Evolutionary conservation across 78 protist species (phyloP).

Genomic region (Protostelium mycophagum): DNA sequence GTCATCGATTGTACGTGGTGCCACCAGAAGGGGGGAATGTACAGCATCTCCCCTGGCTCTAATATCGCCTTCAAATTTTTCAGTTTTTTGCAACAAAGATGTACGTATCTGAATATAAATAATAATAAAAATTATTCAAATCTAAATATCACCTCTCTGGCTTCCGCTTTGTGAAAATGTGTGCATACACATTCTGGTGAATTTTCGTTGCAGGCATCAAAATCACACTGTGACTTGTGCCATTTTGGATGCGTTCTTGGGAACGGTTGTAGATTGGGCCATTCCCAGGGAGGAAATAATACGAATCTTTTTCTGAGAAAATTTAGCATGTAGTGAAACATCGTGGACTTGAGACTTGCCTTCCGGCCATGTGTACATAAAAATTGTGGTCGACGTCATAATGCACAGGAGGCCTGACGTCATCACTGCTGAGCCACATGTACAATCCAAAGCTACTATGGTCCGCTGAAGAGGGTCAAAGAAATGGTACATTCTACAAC

Average conservation of each 20-base stretch:
- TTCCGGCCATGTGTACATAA: background rate
- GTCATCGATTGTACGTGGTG: constrained; percentile 13
- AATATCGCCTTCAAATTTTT: constrained; percentile 1
- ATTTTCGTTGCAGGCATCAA: background rate
- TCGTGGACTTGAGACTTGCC: background rate
- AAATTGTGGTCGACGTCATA: constrained; percentile 20
- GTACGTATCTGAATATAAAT: no score
- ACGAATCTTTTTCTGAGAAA: background rate
- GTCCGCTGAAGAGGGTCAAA: background rate
- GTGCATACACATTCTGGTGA: background rate
- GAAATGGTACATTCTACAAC: no score
- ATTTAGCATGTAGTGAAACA: background rate
- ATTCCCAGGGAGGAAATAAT: background rate
- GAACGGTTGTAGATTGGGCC: background rate
- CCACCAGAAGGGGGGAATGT: constrained; percentile 25
- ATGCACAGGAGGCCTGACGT: constrained; percentile 1
- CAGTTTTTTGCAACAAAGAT: no score
- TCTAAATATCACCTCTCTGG: background rate
- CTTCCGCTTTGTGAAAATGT: background rate
- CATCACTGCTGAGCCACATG: constrained; percentile 11
- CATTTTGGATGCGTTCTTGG: background rate
- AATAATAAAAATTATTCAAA: background rate
- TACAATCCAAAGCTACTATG: background rate
- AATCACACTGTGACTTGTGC: background rate
- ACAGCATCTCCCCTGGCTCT: constrained; percentile 12